Percentiles rank a stretch among this genome's conserved stretches.
Conservation (phyloP, 1,284 basidiomycete genomes). For the Rhodotorula sp. region DNA sequence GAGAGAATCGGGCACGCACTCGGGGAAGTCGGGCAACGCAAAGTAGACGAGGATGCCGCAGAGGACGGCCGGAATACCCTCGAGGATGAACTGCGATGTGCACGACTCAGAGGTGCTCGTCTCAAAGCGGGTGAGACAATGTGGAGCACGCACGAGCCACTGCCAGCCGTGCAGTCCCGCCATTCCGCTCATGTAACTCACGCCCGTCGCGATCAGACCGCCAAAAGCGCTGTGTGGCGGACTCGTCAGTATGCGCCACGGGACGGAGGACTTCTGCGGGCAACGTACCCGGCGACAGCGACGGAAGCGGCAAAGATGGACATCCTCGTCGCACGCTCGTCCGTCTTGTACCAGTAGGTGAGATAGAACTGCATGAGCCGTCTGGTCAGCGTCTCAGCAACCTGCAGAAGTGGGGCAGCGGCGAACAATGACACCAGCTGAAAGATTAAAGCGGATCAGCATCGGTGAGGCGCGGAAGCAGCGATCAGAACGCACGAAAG, state of each 20-base stretch:
- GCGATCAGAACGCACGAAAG: constrained; percentile 7
- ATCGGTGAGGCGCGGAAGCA: neutral
- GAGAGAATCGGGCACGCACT: constrained; percentile 3
- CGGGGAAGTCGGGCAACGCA: constrained; percentile 54
- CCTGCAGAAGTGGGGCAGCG: too few relatives aligned
- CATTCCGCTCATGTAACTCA: constrained; percentile 50
- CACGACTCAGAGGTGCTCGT: neutral
- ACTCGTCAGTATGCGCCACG: neutral
- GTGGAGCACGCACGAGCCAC: constrained; percentile 45
- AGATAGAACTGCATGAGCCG: constrained; percentile 1
- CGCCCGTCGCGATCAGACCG: constrained; percentile 54
- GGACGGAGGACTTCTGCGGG: too few relatives aligned
- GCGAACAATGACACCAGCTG: neutral
- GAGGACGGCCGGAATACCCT: constrained; percentile 56
- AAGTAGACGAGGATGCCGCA: constrained; percentile 53
- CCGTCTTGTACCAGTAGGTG: constrained; percentile 28
- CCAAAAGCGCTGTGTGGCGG: constrained; percentile 52
- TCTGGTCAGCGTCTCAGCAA: too few relatives aligned
- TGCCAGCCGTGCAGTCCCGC: constrained; percentile 52
- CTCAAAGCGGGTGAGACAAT: neutral
- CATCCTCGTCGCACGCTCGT: constrained; percentile 26
- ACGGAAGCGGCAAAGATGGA: constrained; percentile 41
- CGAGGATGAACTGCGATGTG: constrained; percentile 54
- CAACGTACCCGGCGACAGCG: constrained; percentile 51
- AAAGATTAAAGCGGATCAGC: neutral